Percentiles rank a stretch among this genome's conserved stretches.
phyloP scores from a whole-genome alignment of 2,329 filamentous ascomycete species.

The Pseudopyrenochaeta lycopersici region DNA sequence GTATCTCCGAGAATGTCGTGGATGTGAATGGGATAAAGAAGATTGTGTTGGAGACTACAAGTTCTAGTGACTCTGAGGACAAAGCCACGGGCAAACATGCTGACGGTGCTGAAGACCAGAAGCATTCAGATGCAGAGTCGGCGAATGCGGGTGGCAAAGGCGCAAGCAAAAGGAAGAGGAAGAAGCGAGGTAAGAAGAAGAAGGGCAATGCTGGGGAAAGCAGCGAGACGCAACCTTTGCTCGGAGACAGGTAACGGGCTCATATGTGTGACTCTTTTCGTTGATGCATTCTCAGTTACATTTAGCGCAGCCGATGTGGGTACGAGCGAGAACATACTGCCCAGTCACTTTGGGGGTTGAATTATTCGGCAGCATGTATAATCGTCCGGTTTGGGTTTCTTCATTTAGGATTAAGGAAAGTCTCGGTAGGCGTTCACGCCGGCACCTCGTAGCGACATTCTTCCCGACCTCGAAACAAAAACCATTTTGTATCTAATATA shows the following conservation, averaged over 20 bases:
- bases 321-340: not conserved
- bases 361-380: not conserved
- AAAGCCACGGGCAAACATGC: constrained; percentile 23
- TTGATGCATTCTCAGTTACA: not conserved
- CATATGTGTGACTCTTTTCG: not conserved
- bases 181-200: constrained; percentile 51
- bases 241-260: constrained; percentile 25
- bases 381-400: not conserved
- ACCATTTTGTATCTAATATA: too few relatives aligned
- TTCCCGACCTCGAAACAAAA: too few relatives aligned
- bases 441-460: too few relatives aligned
- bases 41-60: constrained; percentile 75
- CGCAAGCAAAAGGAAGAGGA: constrained; percentile 46
- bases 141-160: constrained; percentile 31
- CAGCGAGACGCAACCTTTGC: constrained; percentile 43
- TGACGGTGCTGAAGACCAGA: constrained; percentile 32
- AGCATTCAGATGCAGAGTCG: constrained; percentile 30
- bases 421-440: too few relatives aligned
- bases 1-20: constrained; percentile 81
- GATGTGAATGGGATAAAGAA: constrained; percentile 79
- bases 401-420: not conserved
- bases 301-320: not conserved
- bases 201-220: constrained; percentile 32
- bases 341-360: not conserved
- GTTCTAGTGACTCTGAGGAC: constrained; percentile 57